Evolutionary conservation across 1,139 yeast genomes (phyloP).

Genomic region (Magnusiomyces paraingens): DNA sequence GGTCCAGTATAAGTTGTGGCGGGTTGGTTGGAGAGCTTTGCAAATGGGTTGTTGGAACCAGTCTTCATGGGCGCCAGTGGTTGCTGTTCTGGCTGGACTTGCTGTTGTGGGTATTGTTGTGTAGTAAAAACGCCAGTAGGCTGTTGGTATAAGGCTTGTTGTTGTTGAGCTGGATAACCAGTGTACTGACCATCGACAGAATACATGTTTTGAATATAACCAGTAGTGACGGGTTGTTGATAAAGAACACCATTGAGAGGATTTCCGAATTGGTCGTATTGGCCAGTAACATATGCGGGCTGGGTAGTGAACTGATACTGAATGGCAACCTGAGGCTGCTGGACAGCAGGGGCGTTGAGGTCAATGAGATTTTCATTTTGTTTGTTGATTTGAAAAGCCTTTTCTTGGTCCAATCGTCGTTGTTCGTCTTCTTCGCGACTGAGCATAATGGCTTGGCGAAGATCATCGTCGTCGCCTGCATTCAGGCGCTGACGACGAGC

Average conservation of each 20-base stretch:
- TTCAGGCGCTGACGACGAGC: constrained; percentile 37
- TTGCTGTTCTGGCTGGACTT: constrained; percentile 33
- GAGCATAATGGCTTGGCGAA: constrained; percentile 73
- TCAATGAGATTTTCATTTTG: constrained; percentile 17
- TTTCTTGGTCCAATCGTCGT: constrained; percentile 25
- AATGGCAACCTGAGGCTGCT: constrained; percentile 26
- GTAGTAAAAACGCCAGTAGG: constrained; percentile 16
- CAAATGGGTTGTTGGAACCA: constrained; percentile 90
- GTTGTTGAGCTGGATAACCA: constrained; percentile 29
- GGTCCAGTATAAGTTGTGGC: constrained; percentile 14
- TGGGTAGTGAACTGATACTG: constrained; percentile 25
- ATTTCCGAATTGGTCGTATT: constrained; percentile 66
- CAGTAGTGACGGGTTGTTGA: constrained; percentile 47
- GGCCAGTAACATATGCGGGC: constrained; percentile 10
- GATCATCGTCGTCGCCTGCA: constrained; percentile 55
- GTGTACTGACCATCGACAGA: constrained; percentile 28
- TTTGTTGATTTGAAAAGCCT: constrained; percentile 23
- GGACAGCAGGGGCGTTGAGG: constrained; percentile 37
- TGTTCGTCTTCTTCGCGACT: constrained; percentile 78
- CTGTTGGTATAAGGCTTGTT: constrained; percentile 16
- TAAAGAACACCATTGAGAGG: constrained; percentile 42
- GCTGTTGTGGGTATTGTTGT: constrained; percentile 36
- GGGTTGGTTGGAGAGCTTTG: constrained; percentile 37
- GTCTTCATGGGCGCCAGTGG: constrained; percentile 57
- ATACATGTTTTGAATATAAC: constrained; percentile 42